phyloP scores from a whole-genome alignment of 768 basidiomycete genomes.

The Rhodotorula diobovata region DNA sequence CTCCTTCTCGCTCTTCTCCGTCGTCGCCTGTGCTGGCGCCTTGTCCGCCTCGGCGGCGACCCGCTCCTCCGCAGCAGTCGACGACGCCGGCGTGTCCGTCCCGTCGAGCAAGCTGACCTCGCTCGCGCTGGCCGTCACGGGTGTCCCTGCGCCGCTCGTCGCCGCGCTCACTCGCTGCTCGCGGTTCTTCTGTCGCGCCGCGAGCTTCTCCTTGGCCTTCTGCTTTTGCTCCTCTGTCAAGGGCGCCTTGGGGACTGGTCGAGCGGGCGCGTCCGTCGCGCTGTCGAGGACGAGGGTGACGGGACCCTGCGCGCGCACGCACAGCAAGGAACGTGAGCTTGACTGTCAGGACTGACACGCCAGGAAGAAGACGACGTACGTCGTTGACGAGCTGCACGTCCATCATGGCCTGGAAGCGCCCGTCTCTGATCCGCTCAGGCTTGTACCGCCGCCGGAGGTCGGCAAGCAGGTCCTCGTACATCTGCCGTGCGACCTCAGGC shows the following conservation, averaged over 20 bases:
- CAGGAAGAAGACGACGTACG: slow-evolving; percentile 6
- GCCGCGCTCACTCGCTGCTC: slow-evolving; percentile 43
- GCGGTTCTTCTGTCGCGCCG: background rate
- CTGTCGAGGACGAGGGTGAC: slow-evolving; percentile 42
- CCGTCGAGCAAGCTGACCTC: slow-evolving; percentile 1
- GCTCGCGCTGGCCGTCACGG: slow-evolving; percentile 42
- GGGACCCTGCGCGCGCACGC: slow-evolving; percentile 30
- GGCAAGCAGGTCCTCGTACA: slow-evolving; percentile 33
- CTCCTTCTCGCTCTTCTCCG: background rate
- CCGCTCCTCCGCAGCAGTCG: background rate
- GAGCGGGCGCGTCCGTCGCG: slow-evolving; percentile 14
- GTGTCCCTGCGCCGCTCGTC: slow-evolving; percentile 41
- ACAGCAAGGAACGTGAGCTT: no score
- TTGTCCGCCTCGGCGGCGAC: background rate
- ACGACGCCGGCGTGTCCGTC: background rate
- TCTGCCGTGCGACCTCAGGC: slow-evolving; percentile 20
- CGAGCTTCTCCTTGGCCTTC: slow-evolving; percentile 20
- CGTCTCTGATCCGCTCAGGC: slow-evolving; percentile 34
- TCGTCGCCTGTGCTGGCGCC: background rate
- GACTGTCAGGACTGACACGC: no score
- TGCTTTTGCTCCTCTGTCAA: slow-evolving; percentile 16
- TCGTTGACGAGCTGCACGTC: slow-evolving; percentile 40
- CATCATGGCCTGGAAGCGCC: slow-evolving; percentile 40
- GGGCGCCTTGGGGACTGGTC: background rate
- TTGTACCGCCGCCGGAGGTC: slow-evolving; percentile 30